A percentile compares a stretch with the other conserved stretches of the same genome.
phyloP scores from a whole-genome alignment of 2,329 filamentous ascomycete species.

The Xylaria arbuscula region DNA sequence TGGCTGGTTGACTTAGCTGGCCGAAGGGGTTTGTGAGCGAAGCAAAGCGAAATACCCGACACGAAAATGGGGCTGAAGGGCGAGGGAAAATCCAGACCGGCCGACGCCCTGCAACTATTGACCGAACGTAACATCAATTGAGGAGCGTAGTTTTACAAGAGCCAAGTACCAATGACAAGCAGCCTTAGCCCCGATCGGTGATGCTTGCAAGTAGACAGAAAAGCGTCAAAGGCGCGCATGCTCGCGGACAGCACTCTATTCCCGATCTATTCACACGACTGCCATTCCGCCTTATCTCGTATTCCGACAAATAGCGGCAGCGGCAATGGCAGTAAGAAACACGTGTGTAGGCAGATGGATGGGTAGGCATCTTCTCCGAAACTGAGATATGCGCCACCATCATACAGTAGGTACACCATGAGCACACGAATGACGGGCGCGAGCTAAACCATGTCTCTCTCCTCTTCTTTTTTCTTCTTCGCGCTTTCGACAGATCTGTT shows the following conservation, averaged over 20 bases:
- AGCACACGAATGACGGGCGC: constrained; percentile 12
- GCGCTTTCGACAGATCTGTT: constrained; percentile 8
- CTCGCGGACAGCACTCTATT: constrained; percentile 2
- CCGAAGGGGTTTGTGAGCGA: not conserved
- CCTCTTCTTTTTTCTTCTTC: not conserved
- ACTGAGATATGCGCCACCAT: constrained; percentile 13
- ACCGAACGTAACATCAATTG: constrained; percentile 17
- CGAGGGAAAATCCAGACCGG: constrained; percentile 28
- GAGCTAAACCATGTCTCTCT: constrained; percentile 1
- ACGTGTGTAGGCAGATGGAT: constrained; percentile 1
- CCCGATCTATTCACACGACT: not conserved
- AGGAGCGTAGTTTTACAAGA: not conserved
- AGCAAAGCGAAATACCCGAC: constrained; percentile 8
- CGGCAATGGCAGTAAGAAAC: not conserved
- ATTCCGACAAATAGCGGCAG: not conserved
- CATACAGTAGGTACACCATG: constrained; percentile 6
- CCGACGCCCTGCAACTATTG: constrained; percentile 22
- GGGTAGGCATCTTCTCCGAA: not conserved
- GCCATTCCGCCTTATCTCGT: not conserved
- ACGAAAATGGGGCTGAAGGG: constrained; percentile 27
- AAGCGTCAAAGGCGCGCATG: constrained; percentile 3
- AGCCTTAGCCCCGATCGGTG: constrained; percentile 11
- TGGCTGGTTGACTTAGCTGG: not conserved
- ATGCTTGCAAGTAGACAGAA: not conserved
- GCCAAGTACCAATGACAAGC: constrained; percentile 18